These are phyloP conservation scores for Coemansia sp. DNA, from an alignment of 192 early-diverging fungal species.

Conservation along the genomic window DNA sequence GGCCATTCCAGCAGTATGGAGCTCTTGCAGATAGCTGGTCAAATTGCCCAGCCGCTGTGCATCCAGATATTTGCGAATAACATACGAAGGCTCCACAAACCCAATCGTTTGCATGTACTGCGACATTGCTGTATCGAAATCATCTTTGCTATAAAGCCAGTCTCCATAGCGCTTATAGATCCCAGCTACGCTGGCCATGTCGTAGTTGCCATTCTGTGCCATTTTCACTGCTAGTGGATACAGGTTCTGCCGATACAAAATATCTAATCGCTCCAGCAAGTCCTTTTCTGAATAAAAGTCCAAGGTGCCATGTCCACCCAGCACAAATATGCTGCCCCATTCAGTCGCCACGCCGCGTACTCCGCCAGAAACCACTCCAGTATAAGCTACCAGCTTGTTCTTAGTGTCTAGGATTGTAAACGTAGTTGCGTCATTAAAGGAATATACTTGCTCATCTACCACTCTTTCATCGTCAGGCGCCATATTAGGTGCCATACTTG, in stretches of 20 bases:
- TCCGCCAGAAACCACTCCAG: constrained; percentile 70
- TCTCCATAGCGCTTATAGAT: constrained; percentile 95
- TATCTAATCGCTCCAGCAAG: constrained; percentile 80
- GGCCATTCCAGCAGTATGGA: constrained; percentile 83
- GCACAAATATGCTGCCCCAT: constrained; percentile 87
- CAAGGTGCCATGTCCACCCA: constrained; percentile 56
- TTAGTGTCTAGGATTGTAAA: constrained; percentile 81
- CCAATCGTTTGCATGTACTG: constrained; percentile 93
- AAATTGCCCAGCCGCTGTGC: constrained; percentile 90
- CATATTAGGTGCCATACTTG: constrained; percentile 21
- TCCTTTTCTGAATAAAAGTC: constrained; percentile 83
- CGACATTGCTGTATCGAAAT: constrained; percentile 86
- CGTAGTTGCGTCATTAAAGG: constrained; percentile 50
- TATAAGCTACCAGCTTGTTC: constrained; percentile 90
- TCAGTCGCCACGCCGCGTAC: constrained; percentile 74
- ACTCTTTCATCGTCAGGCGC: constrained; percentile 53
- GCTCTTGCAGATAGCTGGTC: constrained; percentile 82
- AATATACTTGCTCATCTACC: constrained; percentile 37
- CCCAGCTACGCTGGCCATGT: constrained; percentile 79
- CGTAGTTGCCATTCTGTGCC: constrained; percentile 76
- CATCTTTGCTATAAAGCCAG: constrained; percentile 84
- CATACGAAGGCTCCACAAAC: constrained; percentile 90
- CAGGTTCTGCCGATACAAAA: constrained; percentile 85
- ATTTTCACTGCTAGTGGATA: constrained; percentile 86
- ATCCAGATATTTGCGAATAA: constrained; percentile 95